A percentile compares a stretch with the other conserved stretches of the same genome.
Evolutionary conservation across 768 basidiomycete species (phyloP).

Genomic region (Rhizopogon rudus): DNA sequence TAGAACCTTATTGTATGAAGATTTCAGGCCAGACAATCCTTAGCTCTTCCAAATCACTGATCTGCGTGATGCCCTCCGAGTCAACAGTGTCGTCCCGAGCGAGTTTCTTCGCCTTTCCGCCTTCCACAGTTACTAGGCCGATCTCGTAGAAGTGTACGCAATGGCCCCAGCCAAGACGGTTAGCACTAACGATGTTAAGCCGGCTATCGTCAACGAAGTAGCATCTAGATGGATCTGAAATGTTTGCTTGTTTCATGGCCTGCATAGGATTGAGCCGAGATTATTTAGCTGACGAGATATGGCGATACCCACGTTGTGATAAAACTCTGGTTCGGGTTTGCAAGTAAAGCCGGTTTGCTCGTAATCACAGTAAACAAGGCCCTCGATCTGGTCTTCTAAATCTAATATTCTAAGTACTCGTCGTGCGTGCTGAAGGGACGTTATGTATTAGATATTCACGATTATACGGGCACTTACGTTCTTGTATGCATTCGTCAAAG

Average conservation of each 20-base stretch:
- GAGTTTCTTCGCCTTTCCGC: constrained; percentile 47
- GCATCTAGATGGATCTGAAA: constrained; percentile 64
- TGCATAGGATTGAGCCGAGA: constrained; percentile 21
- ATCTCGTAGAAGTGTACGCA: constrained; percentile 74
- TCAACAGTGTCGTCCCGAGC: constrained; percentile 32
- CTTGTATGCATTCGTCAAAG: constrained; percentile 79
- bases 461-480: constrained; percentile 40
- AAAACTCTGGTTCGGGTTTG: constrained; percentile 78
- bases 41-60: constrained; percentile 61
- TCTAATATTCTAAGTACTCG: constrained; percentile 73
- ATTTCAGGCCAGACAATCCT: constrained; percentile 71
- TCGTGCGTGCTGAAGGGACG: constrained; percentile 59
- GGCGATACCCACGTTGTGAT: constrained; percentile 42
- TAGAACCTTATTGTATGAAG: constrained; percentile 38
- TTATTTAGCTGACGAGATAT: neutral
- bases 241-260: constrained; percentile 61
- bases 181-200: constrained; percentile 64
- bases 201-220: constrained; percentile 79
- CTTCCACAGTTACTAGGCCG: constrained; percentile 60
- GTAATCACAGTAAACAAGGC: constrained; percentile 80
- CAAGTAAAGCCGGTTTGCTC: constrained; percentile 59
- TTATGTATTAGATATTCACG: constrained; percentile 4
- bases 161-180: constrained; percentile 60
- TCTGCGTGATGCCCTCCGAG: constrained; percentile 43
- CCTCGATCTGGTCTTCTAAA: constrained; percentile 67